Evolutionary conservation across 2,329 filamentous ascomycete genomes (phyloP), one percentile per base, ranked within the genome.

Genomic region (Fusarium nisikadoi): DNA sequence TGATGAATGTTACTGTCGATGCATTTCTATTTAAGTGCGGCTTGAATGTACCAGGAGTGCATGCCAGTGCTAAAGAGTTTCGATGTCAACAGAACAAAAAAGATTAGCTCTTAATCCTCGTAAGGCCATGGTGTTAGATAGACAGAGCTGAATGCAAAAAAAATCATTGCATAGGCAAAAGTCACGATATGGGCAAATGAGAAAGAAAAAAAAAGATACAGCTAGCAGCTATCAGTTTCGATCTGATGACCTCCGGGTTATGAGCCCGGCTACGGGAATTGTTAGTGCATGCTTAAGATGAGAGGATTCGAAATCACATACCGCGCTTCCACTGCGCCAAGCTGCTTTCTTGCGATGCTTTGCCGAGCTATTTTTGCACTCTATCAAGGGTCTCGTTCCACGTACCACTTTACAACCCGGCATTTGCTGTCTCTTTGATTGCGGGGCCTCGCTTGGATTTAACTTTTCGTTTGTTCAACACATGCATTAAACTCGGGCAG

Each of bases 271-370:
- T 67, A 16, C 13, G 29, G 20, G 19, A 46, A 29, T 50, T 20
- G 62, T 67, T 53, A 67, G 62, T 67, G 23, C 16, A 19, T 27
- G 29, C 23, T 35, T 10, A 13, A 10, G 20, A 35, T 11, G 12
- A 5, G 20, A 47, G 11, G 27, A 46, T 42, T 25, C 23, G 25
- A 25, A 23, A 20, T 17, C 29, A 67, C 64, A 25, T 67, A 67
- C 64, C 62, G 64, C 64, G 64, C 64, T 67, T 67, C 64, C 64
- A 67, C 64, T 67, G 64, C 64, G 64, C 64, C 64, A 67, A 67
- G 64, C 64, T 67, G 64, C 64, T 67, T 67, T 67, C 19, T 53
- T 62, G 62, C 43, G 55, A 42, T 68, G 27, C 27, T 67, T 61
- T 47, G n/a, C 46, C 46, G 19, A 38, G 3, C 19, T 14, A 0